Base-by-base conservation (phyloP, 805 yeast species). In the Schwanniomyces polymorphus region DNA sequence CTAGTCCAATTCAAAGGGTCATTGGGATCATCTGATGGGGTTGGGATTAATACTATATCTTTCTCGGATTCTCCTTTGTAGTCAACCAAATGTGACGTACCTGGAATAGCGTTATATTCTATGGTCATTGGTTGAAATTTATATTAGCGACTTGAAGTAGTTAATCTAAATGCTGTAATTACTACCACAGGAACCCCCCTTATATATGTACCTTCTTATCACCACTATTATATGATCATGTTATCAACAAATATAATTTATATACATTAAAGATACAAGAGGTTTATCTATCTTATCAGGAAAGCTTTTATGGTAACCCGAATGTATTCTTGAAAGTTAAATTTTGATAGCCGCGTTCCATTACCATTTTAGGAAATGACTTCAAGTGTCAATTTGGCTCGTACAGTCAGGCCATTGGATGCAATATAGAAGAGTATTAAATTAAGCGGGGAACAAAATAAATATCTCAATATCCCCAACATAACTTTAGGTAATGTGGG, bases 1-100 rank as follows among this genome's bases (percentile, higher is more conserved):
- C 54, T 60, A 1, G 79, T 45, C 90, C 90, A 85, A 56, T 82
- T 84, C 46, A 85, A 67, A 1, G 90, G 90, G 56, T 85, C 91
- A 52, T 84, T 80, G 7, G 88, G 86, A 50, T 84, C 84, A 45
- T 77, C 80, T 0, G 86, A 76, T 2, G 91, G 91, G 6, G 80
- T 79, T 27, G 91, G 90, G 48, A 79, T 74, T 38, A 84, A 66
- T 10, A 85, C 78, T 48, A 83, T 75, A 29, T 67, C 52, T 16
- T 43, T 45, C 6, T 21, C 14, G 2, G 21, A 18, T 6, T 38
- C 41, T 38, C 16, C 41, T 11, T 38, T 26, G 9, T 35, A 21
- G 33, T 46, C 45, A 29, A 46, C 47, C 18, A 44, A 42, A 26
- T 44, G 44, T 17, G 41, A 29, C 18, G 47, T 44, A 4, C 47